These are phyloP conservation scores for Neoboletus magnificus DNA, from an alignment of 768 basidiomycete genomes.

Conservation along the genomic window DNA sequence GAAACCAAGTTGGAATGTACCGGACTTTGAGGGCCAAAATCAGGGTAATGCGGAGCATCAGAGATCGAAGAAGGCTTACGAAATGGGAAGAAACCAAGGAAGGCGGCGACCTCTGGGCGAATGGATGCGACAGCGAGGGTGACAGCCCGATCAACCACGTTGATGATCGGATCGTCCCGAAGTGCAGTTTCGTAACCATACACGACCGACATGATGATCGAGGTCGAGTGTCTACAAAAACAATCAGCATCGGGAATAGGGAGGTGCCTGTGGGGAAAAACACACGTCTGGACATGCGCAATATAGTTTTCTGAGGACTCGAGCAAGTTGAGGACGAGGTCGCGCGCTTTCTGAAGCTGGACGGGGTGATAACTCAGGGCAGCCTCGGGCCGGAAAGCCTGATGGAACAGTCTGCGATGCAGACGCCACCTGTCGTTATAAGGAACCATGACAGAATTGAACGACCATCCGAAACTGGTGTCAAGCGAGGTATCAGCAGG, in stretches of 20 bases:
- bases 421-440: conserved; percentile 30
- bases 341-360: conserved; percentile 25
- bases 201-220: conserved; percentile 31
- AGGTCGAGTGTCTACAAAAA: conserved; percentile 19
- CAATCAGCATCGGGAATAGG: background rate
- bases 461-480: conserved; percentile 28
- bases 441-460: conserved; percentile 28
- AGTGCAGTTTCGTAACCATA: conserved; percentile 29
- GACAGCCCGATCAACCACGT: conserved; percentile 24
- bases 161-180: conserved; percentile 26
- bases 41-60: background rate
- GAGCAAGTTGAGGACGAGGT: conserved; percentile 26
- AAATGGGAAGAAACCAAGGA: conserved; percentile 38
- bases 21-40: conserved; percentile 23
- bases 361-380: conserved; percentile 16
- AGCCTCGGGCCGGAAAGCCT: conserved; percentile 25
- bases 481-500: background rate
- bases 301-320: conserved; percentile 15
- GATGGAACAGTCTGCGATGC: conserved; percentile 28
- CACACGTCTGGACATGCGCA: conserved; percentile 27
- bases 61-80: conserved; percentile 22
- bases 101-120: conserved; percentile 28
- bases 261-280: background rate
- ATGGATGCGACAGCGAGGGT: conserved; percentile 19
- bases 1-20: conserved; percentile 39